Conservation (phyloP, 75 land plant genomes). For the Chamaecyparis obtusa region DNA sequence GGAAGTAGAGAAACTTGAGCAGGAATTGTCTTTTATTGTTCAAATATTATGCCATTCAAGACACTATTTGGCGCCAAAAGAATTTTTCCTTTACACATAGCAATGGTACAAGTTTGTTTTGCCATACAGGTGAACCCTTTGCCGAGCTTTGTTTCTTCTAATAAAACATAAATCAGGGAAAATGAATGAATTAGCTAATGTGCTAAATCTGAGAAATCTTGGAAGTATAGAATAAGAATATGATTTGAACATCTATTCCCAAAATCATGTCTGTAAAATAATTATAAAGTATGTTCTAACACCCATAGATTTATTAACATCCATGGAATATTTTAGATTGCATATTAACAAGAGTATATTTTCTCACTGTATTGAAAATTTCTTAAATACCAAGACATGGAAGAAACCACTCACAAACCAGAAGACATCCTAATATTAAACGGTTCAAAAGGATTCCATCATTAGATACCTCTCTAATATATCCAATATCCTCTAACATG, state of each 20-base stretch:
- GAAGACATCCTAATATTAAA: not conserved
- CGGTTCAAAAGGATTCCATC: not conserved
- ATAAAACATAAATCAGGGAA: no score
- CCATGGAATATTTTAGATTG: not conserved
- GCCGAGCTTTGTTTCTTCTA: no score
- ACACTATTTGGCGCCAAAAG: no score
- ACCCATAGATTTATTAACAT: not conserved
- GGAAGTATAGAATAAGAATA: no score
- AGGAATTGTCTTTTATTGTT: no score
- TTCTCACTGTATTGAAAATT: not conserved
- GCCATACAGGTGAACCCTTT: no score
- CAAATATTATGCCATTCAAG: no score
- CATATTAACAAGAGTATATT: not conserved
- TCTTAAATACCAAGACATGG: not conserved
- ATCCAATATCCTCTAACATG: conserved; percentile 57
- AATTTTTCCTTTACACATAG: no score
- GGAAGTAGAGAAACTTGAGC: no score
- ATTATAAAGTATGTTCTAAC: not conserved
- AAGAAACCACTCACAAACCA: conserved; percentile 10
- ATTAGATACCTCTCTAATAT: conserved; percentile 44
- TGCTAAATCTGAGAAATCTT: no score
- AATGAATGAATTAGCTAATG: no score
- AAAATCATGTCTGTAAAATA: not conserved
- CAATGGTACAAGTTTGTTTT: no score
- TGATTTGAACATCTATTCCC: not conserved